Evolutionary conservation across 2,329 filamentous ascomycete species (phyloP).

Genomic region (Emmonsia crescens): DNA sequence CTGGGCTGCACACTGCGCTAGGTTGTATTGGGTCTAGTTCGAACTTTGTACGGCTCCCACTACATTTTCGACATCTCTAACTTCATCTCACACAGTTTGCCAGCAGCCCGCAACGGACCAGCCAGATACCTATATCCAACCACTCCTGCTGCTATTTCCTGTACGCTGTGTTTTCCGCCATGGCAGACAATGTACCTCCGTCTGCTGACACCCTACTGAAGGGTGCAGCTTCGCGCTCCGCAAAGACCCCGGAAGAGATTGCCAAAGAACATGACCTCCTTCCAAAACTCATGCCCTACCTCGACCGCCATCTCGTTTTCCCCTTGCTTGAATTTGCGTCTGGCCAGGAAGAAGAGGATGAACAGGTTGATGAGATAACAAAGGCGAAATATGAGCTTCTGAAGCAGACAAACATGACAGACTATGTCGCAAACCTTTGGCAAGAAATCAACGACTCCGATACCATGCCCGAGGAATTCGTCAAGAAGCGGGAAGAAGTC

Average conservation of each 20-base stretch:
- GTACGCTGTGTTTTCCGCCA: conserved; percentile 24
- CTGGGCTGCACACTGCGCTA: neutral
- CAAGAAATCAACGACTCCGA: conserved; percentile 75
- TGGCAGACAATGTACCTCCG: conserved; percentile 42
- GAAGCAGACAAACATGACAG: conserved; percentile 97
- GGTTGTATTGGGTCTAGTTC: conserved; percentile 5
- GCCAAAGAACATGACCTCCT: conserved; percentile 68
- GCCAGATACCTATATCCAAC: conserved; percentile 11
- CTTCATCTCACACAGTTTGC: conserved; percentile 3
- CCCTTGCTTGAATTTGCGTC: conserved; percentile 87
- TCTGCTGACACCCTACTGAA: conserved; percentile 41
- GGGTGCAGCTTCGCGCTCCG: conserved; percentile 37
- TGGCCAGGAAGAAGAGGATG: conserved; percentile 67
- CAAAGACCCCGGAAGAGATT: conserved; percentile 41
- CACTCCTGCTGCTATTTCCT: conserved; percentile 6
- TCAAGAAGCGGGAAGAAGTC: conserved; percentile 80
- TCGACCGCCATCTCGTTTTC: conserved; percentile 94
- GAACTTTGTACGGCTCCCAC: neutral
- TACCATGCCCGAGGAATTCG: conserved; percentile 71
- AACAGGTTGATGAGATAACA: conserved; percentile 55
- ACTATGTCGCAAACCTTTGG: conserved; percentile 89
- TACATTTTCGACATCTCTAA: conserved; percentile 5
- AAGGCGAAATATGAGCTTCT: conserved; percentile 87
- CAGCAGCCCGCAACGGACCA: neutral
- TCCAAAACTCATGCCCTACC: conserved; percentile 77